Evolutionary conservation across 371 early-diverging fungal species (phyloP).

Genomic region (Sporodiniella umbellata): DNA sequence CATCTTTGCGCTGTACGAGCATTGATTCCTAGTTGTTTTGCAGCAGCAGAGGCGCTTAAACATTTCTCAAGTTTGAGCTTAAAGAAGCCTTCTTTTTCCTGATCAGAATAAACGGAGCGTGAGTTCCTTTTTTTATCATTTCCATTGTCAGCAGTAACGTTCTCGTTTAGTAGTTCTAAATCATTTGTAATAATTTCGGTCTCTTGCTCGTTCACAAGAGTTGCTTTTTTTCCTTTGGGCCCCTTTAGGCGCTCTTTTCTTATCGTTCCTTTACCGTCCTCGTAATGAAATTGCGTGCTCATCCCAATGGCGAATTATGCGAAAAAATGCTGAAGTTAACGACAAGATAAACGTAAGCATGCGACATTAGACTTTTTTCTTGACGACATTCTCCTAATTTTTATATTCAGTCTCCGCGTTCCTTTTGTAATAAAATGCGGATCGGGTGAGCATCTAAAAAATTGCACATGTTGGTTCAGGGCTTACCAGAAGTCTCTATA

Average conservation of each 20-base stretch:
- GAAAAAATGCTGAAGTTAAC: background rate
- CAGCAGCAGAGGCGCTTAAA: conserved; percentile 1
- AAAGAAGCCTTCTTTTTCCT: background rate
- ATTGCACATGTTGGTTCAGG: no score
- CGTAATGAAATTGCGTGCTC: background rate
- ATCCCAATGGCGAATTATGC: background rate
- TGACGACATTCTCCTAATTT: background rate
- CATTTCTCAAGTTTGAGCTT: background rate
- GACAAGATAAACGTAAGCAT: background rate
- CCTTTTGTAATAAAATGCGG: no score
- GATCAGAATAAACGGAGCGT: background rate
- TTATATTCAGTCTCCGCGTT: background rate
- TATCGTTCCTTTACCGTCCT: conserved; percentile 7
- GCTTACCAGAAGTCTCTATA: no score
- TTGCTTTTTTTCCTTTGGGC: background rate
- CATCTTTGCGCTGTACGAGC: conserved; percentile 3
- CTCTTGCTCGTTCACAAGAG: no score
- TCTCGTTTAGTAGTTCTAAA: no score
- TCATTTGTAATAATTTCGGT: background rate
- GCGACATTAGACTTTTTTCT: background rate
- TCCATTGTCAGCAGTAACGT: background rate
- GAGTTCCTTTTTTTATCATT: background rate
- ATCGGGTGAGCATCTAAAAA: no score
- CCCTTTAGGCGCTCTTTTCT: background rate
- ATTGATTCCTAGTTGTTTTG: conserved; percentile 4